Percentiles rank a stretch among this genome's conserved stretches.
Conservation (phyloP, 2,329 filamentous ascomycete species). For the Rutstroemia sp. region DNA sequence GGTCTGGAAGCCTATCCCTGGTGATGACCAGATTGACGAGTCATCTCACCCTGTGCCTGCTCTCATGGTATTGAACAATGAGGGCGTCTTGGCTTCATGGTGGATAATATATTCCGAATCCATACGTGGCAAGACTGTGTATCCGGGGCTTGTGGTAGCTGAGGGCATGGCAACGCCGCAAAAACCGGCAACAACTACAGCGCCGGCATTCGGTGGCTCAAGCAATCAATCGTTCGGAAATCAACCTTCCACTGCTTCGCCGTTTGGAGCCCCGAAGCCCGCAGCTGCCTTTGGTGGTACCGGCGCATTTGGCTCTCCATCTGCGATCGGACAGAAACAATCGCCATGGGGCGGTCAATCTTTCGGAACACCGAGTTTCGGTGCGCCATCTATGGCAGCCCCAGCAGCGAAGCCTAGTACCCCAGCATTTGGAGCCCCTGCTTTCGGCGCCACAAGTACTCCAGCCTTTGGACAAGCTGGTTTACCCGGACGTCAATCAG, state of each 20-base stretch:
- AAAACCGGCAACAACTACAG: constrained; percentile 15
- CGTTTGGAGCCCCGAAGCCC: constrained; percentile 30
- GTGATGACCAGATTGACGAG: constrained; percentile 64
- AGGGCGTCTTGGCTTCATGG: constrained; percentile 79
- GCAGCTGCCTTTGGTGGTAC: constrained; percentile 26
- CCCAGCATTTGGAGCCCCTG: constrained; percentile 44
- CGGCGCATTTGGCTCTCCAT: constrained; percentile 28
- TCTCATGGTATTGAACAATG: constrained; percentile 78
- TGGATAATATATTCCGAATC: constrained; percentile 90
- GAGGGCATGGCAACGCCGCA: constrained; percentile 19
- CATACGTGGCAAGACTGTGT: constrained; percentile 65
- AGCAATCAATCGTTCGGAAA: constrained; percentile 10
- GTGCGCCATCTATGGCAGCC: constrained; percentile 16
- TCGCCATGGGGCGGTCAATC: constrained; percentile 29
- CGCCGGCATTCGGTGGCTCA: constrained; percentile 22
- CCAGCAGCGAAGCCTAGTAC: constrained; percentile 23
- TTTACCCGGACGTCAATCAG: constrained; percentile 42
- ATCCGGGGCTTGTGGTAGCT: constrained; percentile 57
- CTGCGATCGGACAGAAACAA: constrained; percentile 14
- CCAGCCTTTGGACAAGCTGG: constrained; percentile 30
- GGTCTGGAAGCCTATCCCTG: constrained; percentile 68
- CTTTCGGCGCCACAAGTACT: constrained; percentile 34
- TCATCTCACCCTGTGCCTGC: constrained; percentile 77
- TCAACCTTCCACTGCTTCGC: constrained; percentile 15
- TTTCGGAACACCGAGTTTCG: constrained; percentile 41